A percentile compares a stretch with the other conserved stretches of the same genome.
phyloP scores from a whole-genome alignment of 192 early-diverging fungal genomes.

The Backusella luteola region DNA sequence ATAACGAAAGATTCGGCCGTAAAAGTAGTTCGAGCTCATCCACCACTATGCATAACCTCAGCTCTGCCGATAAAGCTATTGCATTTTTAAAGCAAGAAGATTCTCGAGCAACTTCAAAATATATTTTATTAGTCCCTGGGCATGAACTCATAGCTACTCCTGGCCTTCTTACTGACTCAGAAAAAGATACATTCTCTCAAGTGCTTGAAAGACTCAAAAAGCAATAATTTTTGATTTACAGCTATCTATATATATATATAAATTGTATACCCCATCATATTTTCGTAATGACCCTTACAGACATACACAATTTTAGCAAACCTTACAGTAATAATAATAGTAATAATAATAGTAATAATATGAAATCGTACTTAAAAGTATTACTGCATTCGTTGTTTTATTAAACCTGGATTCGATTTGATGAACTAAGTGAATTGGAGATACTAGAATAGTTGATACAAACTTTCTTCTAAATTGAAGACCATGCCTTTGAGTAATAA shows the following conservation, averaged over 20 bases:
- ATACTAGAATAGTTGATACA: not conserved
- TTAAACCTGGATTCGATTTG: not conserved
- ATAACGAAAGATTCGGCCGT: not conserved
- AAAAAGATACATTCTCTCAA: not conserved
- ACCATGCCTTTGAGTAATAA: not conserved
- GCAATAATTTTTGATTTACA: not conserved
- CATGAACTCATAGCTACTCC: not conserved
- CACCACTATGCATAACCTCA: not conserved
- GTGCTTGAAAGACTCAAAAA: not conserved
- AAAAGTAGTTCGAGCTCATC: not conserved
- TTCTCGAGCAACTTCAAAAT: not conserved
- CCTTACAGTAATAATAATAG: not conserved
- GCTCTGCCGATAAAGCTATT: not conserved
- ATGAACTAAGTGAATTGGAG: not conserved
- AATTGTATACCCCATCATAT: not conserved
- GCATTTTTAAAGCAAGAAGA: not conserved
- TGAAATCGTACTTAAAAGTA: not conserved
- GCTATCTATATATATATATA: not conserved
- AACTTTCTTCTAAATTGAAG: not conserved
- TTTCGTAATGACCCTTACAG: not conserved
- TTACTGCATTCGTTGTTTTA: not conserved
- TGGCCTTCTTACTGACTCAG: not conserved
- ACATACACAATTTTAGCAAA: not conserved
- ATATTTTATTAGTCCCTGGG: slow-evolving; percentile 2
- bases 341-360: not conserved